Evolutionary conservation across 2,329 filamentous ascomycete genomes (phyloP), one percentile per base, ranked within the genome.

Genomic region (Fusarium longipes): DNA sequence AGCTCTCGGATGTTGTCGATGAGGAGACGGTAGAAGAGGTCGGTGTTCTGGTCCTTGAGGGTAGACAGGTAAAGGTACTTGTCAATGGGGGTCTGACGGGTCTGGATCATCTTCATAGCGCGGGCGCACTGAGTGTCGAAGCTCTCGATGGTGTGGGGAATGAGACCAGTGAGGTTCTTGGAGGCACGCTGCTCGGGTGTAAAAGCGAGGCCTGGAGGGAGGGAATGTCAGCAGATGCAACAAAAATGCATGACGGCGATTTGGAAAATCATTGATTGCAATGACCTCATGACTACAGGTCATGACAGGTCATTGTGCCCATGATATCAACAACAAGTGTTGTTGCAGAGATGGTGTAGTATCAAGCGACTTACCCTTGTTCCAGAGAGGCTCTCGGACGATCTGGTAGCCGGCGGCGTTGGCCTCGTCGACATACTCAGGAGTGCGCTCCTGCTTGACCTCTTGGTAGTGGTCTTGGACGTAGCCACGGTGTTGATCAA

Each of bases 31-130:
- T 93, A 95, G 84, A 95, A 96, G 59, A 96, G 86, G 77, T 95
- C 90, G 65, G 88, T 86, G 77, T 94, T 95, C 73, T 89, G 87
- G 76, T 86, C 86, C 81, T 93, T 91, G 78, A 95, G 81, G 68
- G 87, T 84, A 42, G 90, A 92, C 77, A 96, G 84, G 80, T 95
- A 96, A 56, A 93, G 86, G 80, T 93, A 95, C 82, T 92, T 93
- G 85, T 95, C 92, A 74, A 96, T 88, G 68, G 83, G 82, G 44
- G 91, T 92, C 67, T 86, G 81, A 67, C 91, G 89, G 64, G 86
- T 86, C 58, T 89, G 84, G 73, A 95, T 89, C 82, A 93, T 90
- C 78, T 88, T 89, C 81, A 94, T 87, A 76, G 89, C 91, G 80
- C 88, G 83, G 71, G 83, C 83, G 73, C 85, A 86, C 77, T 90